These are phyloP conservation scores for Flueggea neowawraea DNA, from an alignment of 441 rosid genomes.

Conservation along the genomic window DNA sequence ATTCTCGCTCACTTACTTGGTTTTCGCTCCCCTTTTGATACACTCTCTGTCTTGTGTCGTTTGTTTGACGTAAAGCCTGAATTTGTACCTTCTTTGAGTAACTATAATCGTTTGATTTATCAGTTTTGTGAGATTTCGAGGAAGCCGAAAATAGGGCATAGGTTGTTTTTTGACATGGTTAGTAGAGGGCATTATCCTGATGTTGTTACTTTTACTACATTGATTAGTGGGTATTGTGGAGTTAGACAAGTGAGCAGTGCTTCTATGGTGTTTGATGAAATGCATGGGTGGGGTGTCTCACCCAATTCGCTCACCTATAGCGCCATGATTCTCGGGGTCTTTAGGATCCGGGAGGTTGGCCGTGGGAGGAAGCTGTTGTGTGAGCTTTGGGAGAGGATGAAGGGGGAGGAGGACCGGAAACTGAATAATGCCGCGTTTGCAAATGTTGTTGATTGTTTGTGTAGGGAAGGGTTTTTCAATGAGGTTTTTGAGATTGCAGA, in stretches of 20 bases:
- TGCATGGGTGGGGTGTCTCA: conserved; percentile 54
- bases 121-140: conserved; percentile 38
- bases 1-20: conserved; percentile 62
- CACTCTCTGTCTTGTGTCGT: conserved; percentile 34
- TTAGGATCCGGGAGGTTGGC: conserved; percentile 41
- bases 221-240: conserved; percentile 64
- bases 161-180: conserved; percentile 50
- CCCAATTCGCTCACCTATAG: conserved; percentile 78
- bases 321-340: conserved; percentile 63
- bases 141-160: conserved; percentile 46
- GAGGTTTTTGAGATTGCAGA: conserved; percentile 66
- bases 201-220: conserved; percentile 57
- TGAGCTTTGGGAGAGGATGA: conserved; percentile 60
- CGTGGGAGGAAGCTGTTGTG: conserved; percentile 37
- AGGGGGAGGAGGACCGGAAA: conserved; percentile 32
- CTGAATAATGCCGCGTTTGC: conserved; percentile 63
- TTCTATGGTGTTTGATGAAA: conserved; percentile 69
- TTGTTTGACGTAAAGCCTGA: conserved; percentile 48
- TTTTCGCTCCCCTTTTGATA: conserved; percentile 44
- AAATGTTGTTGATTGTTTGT: conserved; percentile 58
- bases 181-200: conserved; percentile 78
- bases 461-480: conserved; percentile 54
- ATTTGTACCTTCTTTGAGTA: conserved; percentile 67
- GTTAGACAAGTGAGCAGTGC: conserved; percentile 57
- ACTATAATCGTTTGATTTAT: conserved; percentile 68